A percentile compares a stretch with the other conserved stretches of the same genome.
Conservation (phyloP, 257 asterid genomes). For the Capsicum chinense region DNA sequence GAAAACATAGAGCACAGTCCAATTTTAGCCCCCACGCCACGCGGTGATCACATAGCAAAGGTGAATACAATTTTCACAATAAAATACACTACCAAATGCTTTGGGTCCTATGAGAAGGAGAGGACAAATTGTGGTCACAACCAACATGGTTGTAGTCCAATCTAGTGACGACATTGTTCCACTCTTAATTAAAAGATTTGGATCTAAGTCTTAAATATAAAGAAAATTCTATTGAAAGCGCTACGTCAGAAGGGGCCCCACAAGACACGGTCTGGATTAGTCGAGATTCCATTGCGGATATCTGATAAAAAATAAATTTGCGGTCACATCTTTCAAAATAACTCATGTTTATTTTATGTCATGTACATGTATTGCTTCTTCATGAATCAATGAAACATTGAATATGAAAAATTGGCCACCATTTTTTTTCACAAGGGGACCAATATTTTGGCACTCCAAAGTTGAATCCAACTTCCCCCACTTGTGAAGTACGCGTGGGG, state of each 20-base stretch:
- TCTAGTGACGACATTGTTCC: too few species aligned
- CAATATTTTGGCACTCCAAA: constrained; percentile 2
- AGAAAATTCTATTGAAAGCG: too few species aligned
- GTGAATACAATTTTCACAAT: background rate
- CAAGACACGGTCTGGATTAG: too few species aligned
- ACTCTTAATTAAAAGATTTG: too few species aligned
- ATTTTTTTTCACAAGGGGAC: background rate
- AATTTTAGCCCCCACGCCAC: background rate
- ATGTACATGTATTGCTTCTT: background rate
- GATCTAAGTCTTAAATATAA: too few species aligned
- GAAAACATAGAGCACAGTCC: too few species aligned
- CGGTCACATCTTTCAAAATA: background rate
- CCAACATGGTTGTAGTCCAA: too few species aligned
- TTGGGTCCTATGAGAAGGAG: background rate
- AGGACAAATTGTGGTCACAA: background rate
- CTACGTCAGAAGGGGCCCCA: too few species aligned
- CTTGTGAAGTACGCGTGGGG: background rate
- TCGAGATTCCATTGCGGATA: too few species aligned
- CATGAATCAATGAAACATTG: constrained; percentile 22
- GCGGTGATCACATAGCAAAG: background rate
- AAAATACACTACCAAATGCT: background rate
- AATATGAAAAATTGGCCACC: constrained; percentile 19
- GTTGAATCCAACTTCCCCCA: background rate
- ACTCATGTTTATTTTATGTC: background rate
- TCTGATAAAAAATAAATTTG: background rate